A percentile compares a stretch with the other conserved stretches of the same genome.
Evolutionary conservation across 495 filamentous ascomycete genomes (phyloP).

Genomic region (Aspergillus baeticus): DNA sequence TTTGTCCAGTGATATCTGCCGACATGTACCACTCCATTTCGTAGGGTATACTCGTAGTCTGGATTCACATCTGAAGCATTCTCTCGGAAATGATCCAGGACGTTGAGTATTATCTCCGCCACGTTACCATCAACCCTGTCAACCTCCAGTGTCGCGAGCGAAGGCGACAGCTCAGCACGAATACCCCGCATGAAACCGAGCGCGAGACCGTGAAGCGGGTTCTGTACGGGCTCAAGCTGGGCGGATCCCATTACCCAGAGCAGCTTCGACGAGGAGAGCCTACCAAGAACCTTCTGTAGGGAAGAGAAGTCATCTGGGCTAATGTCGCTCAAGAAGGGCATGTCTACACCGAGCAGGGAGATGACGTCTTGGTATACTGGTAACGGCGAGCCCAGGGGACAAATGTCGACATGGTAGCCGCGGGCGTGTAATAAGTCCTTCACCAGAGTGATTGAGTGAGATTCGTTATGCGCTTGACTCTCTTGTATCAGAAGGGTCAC

Average conservation of each 20-base stretch:
- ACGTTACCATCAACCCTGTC: background rate
- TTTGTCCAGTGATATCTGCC: background rate
- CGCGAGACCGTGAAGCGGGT: background rate
- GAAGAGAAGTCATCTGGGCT: background rate
- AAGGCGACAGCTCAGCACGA: background rate
- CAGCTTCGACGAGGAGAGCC: background rate
- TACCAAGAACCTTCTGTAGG: background rate
- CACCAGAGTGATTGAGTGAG: background rate
- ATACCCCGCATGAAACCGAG: background rate
- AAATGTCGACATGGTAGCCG: constrained; percentile 2
- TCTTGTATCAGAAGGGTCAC: background rate
- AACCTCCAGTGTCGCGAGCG: background rate
- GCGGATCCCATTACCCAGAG: constrained; percentile 1
- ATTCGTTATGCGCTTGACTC: background rate
- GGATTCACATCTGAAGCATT: background rate
- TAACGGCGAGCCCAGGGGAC: background rate
- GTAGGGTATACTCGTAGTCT: background rate
- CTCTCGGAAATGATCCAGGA: background rate
- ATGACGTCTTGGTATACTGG: background rate
- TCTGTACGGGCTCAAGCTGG: background rate
- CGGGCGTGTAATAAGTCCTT: background rate
- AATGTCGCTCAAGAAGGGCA: background rate
- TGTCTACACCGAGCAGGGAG: background rate
- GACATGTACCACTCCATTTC: background rate
- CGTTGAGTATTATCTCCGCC: background rate